A percentile compares a stretch with the other conserved stretches of the same genome.
phyloP scores from a whole-genome alignment of 441 rosid species.

The Capsella rubella region DNA sequence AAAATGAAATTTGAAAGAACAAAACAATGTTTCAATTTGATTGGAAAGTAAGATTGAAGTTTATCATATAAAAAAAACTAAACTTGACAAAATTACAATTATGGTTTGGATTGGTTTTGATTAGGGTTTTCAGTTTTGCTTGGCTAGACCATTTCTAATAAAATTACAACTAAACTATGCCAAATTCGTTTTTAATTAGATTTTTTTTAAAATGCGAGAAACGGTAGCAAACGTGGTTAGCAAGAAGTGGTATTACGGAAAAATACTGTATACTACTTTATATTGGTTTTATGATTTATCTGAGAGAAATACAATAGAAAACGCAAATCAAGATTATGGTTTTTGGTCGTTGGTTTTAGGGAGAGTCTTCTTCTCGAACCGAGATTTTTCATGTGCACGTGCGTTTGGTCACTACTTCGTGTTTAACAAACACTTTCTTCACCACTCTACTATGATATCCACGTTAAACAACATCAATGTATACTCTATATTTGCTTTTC shows the following conservation, averaged over 20 bases:
- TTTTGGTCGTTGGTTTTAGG: constrained; percentile 43
- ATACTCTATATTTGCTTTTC: not conserved
- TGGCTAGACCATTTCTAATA: too few species aligned
- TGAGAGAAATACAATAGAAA: not conserved
- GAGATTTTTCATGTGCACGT: constrained; percentile 50
- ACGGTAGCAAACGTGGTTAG: constrained; percentile 36
- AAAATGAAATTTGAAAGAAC: too few species aligned
- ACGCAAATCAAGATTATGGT: constrained; percentile 45
- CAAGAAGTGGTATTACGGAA: constrained; percentile 34
- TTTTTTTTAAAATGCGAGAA: not conserved
- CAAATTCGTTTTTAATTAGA: too few species aligned
- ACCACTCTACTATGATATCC: not conserved
- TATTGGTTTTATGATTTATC: not conserved
- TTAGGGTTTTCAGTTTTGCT: too few species aligned
- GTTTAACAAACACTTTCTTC: constrained; percentile 41
- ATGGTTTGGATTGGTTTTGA: too few species aligned
- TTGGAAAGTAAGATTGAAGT: too few species aligned
- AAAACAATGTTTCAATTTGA: too few species aligned
- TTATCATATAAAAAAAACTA: too few species aligned
- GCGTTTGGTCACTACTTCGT: constrained; percentile 50
- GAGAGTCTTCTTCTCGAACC: constrained; percentile 47
- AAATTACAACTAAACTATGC: too few species aligned
- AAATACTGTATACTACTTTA: not conserved
- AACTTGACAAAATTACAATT: too few species aligned
- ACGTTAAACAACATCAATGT: constrained; percentile 3